Evolutionary conservation across 768 basidiomycete species (phyloP).

Genomic region (Phylloporus rhodoxanthus): DNA sequence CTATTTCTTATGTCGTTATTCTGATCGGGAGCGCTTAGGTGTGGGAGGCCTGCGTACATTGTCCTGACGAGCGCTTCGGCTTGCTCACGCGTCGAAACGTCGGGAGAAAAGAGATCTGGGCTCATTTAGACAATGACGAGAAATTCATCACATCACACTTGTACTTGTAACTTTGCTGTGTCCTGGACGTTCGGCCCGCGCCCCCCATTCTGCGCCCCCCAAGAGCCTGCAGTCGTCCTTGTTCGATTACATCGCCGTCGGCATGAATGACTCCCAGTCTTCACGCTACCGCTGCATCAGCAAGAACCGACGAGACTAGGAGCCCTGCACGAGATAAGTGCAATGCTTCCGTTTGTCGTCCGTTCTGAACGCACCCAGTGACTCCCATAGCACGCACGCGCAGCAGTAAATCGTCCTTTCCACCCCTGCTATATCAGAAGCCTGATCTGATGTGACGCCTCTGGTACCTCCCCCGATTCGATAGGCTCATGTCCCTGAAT

Average conservation of each 20-base stretch:
- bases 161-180: neutral
- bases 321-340: too few relatives aligned
- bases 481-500: neutral
- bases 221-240: neutral
- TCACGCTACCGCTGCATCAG: neutral
- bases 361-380: neutral
- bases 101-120: neutral
- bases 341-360: neutral
- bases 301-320: too few relatives aligned
- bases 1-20: neutral
- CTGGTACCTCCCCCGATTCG: neutral
- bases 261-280: neutral
- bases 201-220: neutral
- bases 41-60: neutral
- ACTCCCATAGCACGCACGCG: neutral
- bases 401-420: neutral
- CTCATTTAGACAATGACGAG: neutral
- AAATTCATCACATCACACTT: neutral
- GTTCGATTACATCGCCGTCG: neutral
- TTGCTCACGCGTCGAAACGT: neutral
- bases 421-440: neutral
- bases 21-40: neutral
- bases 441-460: neutral
- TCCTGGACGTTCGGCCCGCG: neutral
- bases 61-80: neutral